Percentiles rank a stretch among this genome's conserved stretches.
Conservation (phyloP, 768 basidiomycete genomes). For the Phylloporus rhodoxanthus region DNA sequence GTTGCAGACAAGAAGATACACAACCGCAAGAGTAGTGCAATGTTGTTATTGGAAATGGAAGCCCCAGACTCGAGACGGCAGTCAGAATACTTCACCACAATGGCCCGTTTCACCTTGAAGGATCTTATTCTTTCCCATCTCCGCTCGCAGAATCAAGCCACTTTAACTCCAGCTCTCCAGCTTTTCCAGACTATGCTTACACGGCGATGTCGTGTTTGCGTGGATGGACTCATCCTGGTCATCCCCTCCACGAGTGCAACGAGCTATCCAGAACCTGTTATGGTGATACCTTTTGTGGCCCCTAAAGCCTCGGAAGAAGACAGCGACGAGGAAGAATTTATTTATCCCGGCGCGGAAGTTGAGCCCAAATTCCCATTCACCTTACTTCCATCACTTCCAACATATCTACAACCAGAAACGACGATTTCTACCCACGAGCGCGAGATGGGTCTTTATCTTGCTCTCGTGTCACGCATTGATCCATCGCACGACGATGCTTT, state of each 20-base stretch:
- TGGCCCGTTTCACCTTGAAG: slow-evolving; percentile 86
- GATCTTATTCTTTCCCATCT: slow-evolving; percentile 82
- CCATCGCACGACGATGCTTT: slow-evolving; percentile 67
- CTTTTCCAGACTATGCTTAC: slow-evolving; percentile 71
- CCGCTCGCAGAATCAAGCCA: slow-evolving; percentile 55
- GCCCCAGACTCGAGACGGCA: slow-evolving; percentile 64
- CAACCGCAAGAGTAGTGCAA: slow-evolving; percentile 79
- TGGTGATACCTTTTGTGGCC: slow-evolving; percentile 27
- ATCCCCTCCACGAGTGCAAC: slow-evolving; percentile 69
- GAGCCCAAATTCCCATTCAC: slow-evolving; percentile 13
- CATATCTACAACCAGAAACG: slow-evolving; percentile 60
- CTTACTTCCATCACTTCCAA: slow-evolving; percentile 23
- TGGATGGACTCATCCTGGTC: slow-evolving; percentile 65
- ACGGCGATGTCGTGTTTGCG: slow-evolving; percentile 58
- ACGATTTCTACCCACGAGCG: slow-evolving; percentile 79
- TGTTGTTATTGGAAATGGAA: slow-evolving; percentile 85
- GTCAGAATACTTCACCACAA: slow-evolving; percentile 80
- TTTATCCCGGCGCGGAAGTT: slow-evolving; percentile 35
- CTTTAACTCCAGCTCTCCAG: slow-evolving; percentile 73
- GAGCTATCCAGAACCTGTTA: slow-evolving; percentile 58
- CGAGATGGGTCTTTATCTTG: slow-evolving; percentile 75
- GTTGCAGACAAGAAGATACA: slow-evolving; percentile 41
- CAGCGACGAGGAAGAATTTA: slow-evolving; percentile 47
- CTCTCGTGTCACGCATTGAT: slow-evolving; percentile 72
- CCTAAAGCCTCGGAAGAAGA: slow-evolving; percentile 31